Conservation (phyloP, 768 basidiomycete genomes). For the Rhodocollybia butyracea region DNA sequence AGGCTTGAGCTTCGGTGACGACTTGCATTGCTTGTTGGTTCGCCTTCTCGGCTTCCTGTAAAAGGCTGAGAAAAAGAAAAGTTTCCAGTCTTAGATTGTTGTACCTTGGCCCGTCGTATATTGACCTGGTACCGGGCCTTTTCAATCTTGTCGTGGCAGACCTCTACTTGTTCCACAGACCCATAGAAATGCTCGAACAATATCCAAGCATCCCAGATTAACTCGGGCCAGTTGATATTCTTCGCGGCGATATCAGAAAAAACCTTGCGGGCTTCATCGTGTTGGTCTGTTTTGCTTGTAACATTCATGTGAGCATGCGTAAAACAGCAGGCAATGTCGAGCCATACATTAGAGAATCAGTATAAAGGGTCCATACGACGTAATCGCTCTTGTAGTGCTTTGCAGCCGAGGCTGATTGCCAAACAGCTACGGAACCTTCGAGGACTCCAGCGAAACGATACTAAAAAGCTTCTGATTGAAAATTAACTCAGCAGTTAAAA, state of each 20-base stretch:
- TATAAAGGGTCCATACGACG: conserved; percentile 71
- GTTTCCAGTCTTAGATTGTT: conserved; percentile 9
- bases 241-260: conserved; percentile 68
- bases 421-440: conserved; percentile 58
- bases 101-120: conserved; percentile 58
- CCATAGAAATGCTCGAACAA: conserved; percentile 88
- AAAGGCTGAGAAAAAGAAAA: not conserved
- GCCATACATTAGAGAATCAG: conserved; percentile 69
- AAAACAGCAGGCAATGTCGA: not conserved
- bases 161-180: conserved; percentile 60
- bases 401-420: conserved; percentile 62
- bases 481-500: not conserved
- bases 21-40: conserved; percentile 48
- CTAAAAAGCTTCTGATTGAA: conserved; percentile 25
- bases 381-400: conserved; percentile 72
- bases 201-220: conserved; percentile 87
- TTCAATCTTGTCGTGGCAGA: conserved; percentile 60
- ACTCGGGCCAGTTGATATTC: conserved; percentile 93
- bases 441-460: conserved; percentile 45
- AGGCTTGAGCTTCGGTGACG: conserved; percentile 36
- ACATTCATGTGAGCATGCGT: conserved; percentile 1
- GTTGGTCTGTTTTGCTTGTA: conserved; percentile 46
- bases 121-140: conserved; percentile 64
- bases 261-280: conserved; percentile 59
- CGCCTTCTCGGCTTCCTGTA: conserved; percentile 64